Evolutionary conservation across 2,329 filamentous ascomycete genomes (phyloP).

Genomic region (Amauroascus niger): DNA sequence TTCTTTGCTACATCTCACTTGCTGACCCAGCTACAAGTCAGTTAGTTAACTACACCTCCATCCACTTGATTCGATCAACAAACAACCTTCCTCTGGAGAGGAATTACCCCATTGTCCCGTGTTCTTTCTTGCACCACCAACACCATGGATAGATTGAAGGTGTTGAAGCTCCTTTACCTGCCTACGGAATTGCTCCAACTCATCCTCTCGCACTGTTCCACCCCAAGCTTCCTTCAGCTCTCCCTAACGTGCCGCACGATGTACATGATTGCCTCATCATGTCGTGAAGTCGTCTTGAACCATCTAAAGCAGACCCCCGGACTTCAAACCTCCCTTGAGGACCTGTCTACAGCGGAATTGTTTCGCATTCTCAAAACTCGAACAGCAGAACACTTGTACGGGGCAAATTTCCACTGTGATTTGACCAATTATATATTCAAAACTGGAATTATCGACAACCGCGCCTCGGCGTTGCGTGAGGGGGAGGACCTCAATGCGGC

Average conservation of each 20-base stretch:
- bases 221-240: slow-evolving; percentile 31
- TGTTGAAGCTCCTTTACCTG: slow-evolving; percentile 24
- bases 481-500: slow-evolving; percentile 18
- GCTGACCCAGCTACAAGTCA: no score
- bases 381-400: slow-evolving; percentile 28
- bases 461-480: slow-evolving; percentile 24
- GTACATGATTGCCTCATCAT: slow-evolving; percentile 28
- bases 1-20: no score
- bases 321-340: slow-evolving; percentile 17
- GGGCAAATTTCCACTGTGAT: slow-evolving; percentile 28
- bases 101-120: background rate
- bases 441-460: slow-evolving; percentile 24
- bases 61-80: no score
- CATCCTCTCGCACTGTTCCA: slow-evolving; percentile 28
- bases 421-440: slow-evolving; percentile 24
- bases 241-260: slow-evolving; percentile 31
- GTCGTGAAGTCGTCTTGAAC: slow-evolving; percentile 29
- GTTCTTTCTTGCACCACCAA: background rate
- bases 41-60: no score
- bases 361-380: slow-evolving; percentile 27
- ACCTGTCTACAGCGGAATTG: slow-evolving; percentile 21
- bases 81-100: no score
- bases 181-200: slow-evolving; percentile 37
- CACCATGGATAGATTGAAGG: background rate
- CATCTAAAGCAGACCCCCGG: slow-evolving; percentile 33